Percentiles rank a stretch among this genome's conserved stretches.
These are phyloP conservation scores for Babesia gibsoni DNA, from an alignment of 169 alveolate genomes.

Conservation along the genomic window DNA sequence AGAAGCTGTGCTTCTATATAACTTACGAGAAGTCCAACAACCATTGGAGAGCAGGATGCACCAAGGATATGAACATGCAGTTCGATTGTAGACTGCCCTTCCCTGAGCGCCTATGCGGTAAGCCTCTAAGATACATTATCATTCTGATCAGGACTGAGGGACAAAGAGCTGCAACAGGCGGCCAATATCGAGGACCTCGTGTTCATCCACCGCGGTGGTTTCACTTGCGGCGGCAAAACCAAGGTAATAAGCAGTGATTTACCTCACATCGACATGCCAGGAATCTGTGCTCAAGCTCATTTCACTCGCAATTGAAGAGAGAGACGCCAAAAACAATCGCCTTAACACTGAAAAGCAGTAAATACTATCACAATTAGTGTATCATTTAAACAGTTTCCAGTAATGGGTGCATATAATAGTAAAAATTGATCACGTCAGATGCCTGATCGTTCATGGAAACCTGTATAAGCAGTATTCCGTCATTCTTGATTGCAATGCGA, in stretches of 20 bases:
- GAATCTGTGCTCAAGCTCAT: constrained; percentile 51
- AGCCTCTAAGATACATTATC: background rate
- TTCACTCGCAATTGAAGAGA: constrained; percentile 30
- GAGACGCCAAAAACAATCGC: too few species aligned
- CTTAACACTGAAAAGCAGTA: too few species aligned
- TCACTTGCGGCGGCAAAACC: constrained; percentile 76
- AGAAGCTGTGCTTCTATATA: constrained; percentile 56
- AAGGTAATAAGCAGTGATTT: constrained; percentile 38
- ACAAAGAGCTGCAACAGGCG: constrained; percentile 63
- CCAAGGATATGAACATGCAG: constrained; percentile 52
- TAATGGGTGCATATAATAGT: constrained; percentile 59
- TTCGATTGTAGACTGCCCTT: constrained; percentile 72
- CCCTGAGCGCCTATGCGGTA: constrained; percentile 72
- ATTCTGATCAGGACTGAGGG: constrained; percentile 43
- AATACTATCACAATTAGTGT: too few species aligned
- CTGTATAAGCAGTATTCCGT: constrained; percentile 61
- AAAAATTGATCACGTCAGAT: constrained; percentile 53
- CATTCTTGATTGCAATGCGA: constrained; percentile 43
- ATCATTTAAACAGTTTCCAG: constrained; percentile 20
- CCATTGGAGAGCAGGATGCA: constrained; percentile 27
- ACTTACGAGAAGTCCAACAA: constrained; percentile 49
- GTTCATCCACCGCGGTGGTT: constrained; percentile 75
- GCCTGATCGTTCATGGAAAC: constrained; percentile 31
- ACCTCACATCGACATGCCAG: constrained; percentile 40
- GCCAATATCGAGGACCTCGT: constrained; percentile 69